Evolutionary conservation across 257 asterid genomes (phyloP), one percentile per base, ranked within the genome.

Genomic region (Eustoma russellianum): DNA sequence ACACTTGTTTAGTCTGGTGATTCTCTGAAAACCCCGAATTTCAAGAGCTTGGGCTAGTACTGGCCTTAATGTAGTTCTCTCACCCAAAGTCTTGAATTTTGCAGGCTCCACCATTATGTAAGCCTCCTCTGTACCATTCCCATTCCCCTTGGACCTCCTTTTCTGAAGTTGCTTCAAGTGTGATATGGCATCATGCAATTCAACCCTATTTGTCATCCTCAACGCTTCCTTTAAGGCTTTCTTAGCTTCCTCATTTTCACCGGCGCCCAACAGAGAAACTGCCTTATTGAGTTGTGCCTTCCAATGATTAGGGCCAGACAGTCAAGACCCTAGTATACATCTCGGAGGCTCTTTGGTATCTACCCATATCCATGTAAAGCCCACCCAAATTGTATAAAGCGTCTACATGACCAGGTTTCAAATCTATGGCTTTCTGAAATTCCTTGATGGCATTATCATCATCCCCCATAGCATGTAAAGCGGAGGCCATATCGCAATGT

Each of bases 251-350:
- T 92, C 99, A 28, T 83, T 81, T 65, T 92, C 97, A 46, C 97
- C 93, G 35, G 99, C 99, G 35, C 99, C 97, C 41, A 92, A 72
- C 73, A 85, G 69, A 17, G 97, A 80, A 33, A 92, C 97, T 5
- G 99, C 94, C 65, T 92, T 88, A 57, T 92, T 92, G 34, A 92
- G 79, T 76, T 88, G 99, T 2, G 97, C 99, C 72, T 88, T 82
- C 99, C 99, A 92, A 56, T 92, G 99, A 61, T 81, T 85, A 1
- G 99, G n/a, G 97, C 83, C 94, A 88, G 19, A 88, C 99, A 2
- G 83, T 82, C 74, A 92, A 63, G 62, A 92, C 99, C 73, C 99
- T 68, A 17, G 95, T 79, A 55, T 88, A 88, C 99, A 92, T 92
- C 78, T 92, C 99, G 0, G 95, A 92, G 9, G 99, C 99, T 75